A percentile compares a stretch with the other conserved stretches of the same genome.
Evolutionary conservation across 2,329 filamentous ascomycete species (phyloP).

Genomic region (Colletotrichum liriopes): DNA sequence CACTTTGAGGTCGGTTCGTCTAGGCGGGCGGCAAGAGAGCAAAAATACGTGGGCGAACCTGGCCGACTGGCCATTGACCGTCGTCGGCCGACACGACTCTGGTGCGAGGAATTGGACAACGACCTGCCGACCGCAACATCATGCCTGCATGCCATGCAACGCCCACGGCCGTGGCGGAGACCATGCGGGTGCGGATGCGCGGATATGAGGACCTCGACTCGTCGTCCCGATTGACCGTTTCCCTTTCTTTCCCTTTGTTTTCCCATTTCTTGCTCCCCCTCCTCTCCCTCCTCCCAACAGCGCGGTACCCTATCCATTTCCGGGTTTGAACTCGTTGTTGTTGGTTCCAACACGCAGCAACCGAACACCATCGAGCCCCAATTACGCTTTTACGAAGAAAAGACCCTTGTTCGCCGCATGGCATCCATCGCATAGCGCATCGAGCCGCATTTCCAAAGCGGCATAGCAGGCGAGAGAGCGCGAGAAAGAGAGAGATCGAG

Average conservation of each 20-base stretch:
- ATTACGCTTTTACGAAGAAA: background rate
- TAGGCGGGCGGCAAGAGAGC: conserved; percentile 33
- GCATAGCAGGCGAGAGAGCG: background rate
- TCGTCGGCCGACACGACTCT: conserved; percentile 15
- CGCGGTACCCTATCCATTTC: conserved; percentile 29
- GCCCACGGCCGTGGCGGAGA: conserved; percentile 17
- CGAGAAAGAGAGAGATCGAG: background rate
- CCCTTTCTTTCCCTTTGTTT: conserved; percentile 25
- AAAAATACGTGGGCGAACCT: background rate
- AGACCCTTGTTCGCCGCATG: conserved; percentile 26
- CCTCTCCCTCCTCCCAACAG: conserved; percentile 23
- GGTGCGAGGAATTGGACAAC: conserved; percentile 4
- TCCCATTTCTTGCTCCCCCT: conserved; percentile 13
- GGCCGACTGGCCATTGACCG: background rate
- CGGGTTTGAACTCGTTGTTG: background rate
- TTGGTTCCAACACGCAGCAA: conserved; percentile 16
- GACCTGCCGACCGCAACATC: conserved; percentile 19
- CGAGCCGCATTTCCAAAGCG: conserved; percentile 22
- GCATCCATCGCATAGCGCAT: background rate
- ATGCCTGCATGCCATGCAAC: conserved; percentile 7
- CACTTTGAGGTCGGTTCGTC: conserved; percentile 31
- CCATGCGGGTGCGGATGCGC: conserved; percentile 12
- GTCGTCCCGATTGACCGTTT: conserved; percentile 21
- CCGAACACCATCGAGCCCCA: background rate
- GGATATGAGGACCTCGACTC: conserved; percentile 33